phyloP scores from a whole-genome alignment of 2,329 filamentous ascomycete species.

The Ophiocordyceps camponoti-saundersi region DNA sequence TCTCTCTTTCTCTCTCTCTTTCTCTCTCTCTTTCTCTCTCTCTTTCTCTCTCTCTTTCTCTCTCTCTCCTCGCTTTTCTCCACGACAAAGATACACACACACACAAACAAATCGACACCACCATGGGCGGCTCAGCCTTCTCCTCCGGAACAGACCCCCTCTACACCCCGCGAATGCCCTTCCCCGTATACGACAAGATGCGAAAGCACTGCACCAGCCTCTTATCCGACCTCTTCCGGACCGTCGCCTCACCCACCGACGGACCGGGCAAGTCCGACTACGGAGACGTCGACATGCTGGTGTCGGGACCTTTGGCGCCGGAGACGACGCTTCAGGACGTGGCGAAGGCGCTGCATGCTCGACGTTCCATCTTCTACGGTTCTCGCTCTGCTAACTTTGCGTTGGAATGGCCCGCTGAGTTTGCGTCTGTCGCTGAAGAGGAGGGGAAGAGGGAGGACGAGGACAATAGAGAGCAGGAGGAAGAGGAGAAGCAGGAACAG shows the following conservation, averaged over 20 bases:
- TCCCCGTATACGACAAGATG: conserved; percentile 35
- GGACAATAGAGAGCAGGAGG: neutral
- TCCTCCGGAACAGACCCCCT: conserved; percentile 26
- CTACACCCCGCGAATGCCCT: conserved; percentile 48
- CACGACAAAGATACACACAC: too few species aligned
- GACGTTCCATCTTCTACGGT: conserved; percentile 13
- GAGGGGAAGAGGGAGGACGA: neutral
- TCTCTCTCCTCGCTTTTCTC: neutral
- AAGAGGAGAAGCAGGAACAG: neutral
- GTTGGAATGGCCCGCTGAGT: conserved; percentile 30
- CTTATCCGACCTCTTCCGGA: conserved; percentile 33
- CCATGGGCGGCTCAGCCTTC: conserved; percentile 54
- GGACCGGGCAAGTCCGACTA: conserved; percentile 49
- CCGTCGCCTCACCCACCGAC: conserved; percentile 45
- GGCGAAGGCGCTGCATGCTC: conserved; percentile 24
- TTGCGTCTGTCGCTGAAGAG: neutral
- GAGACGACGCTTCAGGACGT: conserved; percentile 6
- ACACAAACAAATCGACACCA: neutral
- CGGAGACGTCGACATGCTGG: conserved; percentile 60
- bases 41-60: neutral
- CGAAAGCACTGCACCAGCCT: conserved; percentile 25
- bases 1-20: neutral
- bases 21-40: neutral
- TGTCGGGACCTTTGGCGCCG: conserved; percentile 19
- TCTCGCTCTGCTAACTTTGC: conserved; percentile 27